These are phyloP conservation scores for Cucumis melo DNA, from an alignment of 306 rosid genomes.

Conservation along the genomic window DNA sequence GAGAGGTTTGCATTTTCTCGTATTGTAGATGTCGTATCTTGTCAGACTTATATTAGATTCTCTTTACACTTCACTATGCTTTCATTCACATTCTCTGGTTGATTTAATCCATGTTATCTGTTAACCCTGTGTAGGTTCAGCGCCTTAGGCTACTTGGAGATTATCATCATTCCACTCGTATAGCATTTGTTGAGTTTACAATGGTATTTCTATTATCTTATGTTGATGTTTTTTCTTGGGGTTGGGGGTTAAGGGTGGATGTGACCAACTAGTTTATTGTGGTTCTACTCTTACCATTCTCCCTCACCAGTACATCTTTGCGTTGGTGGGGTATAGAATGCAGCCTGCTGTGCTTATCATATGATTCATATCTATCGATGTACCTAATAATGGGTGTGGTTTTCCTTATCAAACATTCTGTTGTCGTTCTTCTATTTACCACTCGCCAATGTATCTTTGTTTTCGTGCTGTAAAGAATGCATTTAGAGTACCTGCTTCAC, in stretches of 20 bases:
- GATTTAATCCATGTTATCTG: not conserved
- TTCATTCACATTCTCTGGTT: not conserved
- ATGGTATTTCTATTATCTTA: conserved; percentile 28
- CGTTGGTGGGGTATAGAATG: not conserved
- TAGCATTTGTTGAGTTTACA: conserved; percentile 81
- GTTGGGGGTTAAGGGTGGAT: too few relatives aligned
- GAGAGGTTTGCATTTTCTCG: conserved; percentile 61
- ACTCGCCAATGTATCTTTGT: not conserved
- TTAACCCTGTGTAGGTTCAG: conserved; percentile 48
- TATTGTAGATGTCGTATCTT: not conserved
- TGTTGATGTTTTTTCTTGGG: not conserved
- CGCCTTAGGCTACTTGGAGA: conserved; percentile 97
- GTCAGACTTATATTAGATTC: not conserved
- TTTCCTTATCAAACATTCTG: not conserved
- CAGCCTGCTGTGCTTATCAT: not conserved
- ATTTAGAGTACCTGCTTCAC: not conserved
- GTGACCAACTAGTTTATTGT: too few relatives aligned
- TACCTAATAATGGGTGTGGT: not conserved
- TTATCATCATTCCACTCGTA: conserved; percentile 91
- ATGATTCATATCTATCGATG: not conserved
- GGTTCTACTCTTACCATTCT: not conserved
- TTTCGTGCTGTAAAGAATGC: not conserved
- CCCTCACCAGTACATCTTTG: not conserved
- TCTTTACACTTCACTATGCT: not conserved
- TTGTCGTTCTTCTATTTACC: not conserved